Percentiles rank a stretch among this genome's conserved stretches.
Conservation (phyloP, 2,329 filamentous ascomycete species). For the Nemania serpens region DNA sequence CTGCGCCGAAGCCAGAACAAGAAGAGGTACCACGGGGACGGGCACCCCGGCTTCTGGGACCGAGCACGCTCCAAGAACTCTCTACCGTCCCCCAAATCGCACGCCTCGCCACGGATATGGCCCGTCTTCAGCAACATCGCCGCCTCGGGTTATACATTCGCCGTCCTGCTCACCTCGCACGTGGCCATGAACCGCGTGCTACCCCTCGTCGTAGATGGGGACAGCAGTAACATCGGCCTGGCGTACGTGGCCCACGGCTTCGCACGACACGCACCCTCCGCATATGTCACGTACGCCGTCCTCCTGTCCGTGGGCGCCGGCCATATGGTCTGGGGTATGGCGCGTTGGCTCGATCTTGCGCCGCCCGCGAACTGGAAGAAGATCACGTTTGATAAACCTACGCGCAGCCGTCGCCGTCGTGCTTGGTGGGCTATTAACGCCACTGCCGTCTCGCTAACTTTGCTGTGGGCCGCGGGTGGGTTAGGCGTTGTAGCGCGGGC, state of each 20-base stretch:
- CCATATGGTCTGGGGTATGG: slow-evolving; percentile 83
- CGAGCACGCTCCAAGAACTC: slow-evolving; percentile 27
- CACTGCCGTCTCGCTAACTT: slow-evolving; percentile 59
- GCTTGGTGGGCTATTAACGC: slow-evolving; percentile 75
- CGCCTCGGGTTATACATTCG: slow-evolving; percentile 71
- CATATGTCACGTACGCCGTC: slow-evolving; percentile 71
- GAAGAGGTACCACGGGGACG: slow-evolving; percentile 78
- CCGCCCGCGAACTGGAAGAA: slow-evolving; percentile 59
- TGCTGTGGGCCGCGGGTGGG: slow-evolving; percentile 81
- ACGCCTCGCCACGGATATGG: slow-evolving; percentile 55
- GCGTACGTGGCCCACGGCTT: slow-evolving; percentile 87
- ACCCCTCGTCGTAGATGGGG: slow-evolving; percentile 78
- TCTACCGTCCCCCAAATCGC: slow-evolving; percentile 32
- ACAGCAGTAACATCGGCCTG: slow-evolving; percentile 83
- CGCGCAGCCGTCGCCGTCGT: slow-evolving; percentile 61
- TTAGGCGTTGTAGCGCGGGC: slow-evolving; percentile 77
- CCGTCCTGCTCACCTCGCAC: slow-evolving; percentile 71
- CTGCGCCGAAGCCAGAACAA: slow-evolving; percentile 74
- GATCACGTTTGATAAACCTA: slow-evolving; percentile 55
- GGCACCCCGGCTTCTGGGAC: slow-evolving; percentile 57
- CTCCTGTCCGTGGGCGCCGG: slow-evolving; percentile 71
- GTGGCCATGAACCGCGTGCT: slow-evolving; percentile 75
- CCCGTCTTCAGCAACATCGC: slow-evolving; percentile 73
- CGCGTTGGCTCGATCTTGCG: slow-evolving; percentile 75
- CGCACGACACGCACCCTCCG: slow-evolving; percentile 61